phyloP scores from a whole-genome alignment of 2,329 filamentous ascomycete species.

The Aspergillus novofumigatus region DNA sequence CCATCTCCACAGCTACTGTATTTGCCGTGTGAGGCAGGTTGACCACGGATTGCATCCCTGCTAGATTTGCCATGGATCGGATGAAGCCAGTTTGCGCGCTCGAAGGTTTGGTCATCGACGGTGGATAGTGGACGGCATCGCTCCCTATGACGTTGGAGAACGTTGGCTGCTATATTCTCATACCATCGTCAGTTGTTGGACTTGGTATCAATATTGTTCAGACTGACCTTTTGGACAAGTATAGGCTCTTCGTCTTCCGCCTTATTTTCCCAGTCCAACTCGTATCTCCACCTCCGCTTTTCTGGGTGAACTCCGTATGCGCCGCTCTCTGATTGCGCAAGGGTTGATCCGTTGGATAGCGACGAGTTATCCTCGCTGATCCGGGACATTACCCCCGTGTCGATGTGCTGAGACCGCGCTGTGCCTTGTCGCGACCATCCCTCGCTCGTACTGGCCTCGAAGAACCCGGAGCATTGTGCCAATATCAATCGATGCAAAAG shows the following conservation, averaged over 20 bases:
- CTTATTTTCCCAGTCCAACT: conserved; percentile 70
- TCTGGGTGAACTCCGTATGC: conserved; percentile 40
- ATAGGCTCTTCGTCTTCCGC: conserved; percentile 76
- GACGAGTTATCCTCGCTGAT: conserved; percentile 33
- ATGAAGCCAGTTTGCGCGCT: conserved; percentile 68
- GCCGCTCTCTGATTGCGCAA: conserved; percentile 36
- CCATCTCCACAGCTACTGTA: conserved; percentile 56
- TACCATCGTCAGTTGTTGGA: not conserved
- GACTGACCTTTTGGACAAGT: conserved; percentile 73
- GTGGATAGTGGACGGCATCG: conserved; percentile 41
- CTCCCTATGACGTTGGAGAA: conserved; percentile 57
- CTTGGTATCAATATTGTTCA: not conserved
- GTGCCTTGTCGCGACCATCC: conserved; percentile 60
- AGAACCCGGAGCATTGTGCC: conserved; percentile 88
- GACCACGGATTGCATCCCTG: conserved; percentile 51
- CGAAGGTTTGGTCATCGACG: conserved; percentile 60
- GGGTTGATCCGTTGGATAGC: conserved; percentile 33
- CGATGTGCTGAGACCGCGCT: conserved; percentile 45
- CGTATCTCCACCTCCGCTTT: conserved; percentile 75
- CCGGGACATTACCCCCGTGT: conserved; percentile 28
- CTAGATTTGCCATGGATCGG: conserved; percentile 79
- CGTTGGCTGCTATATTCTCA: conserved; percentile 27
- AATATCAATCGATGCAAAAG: conserved; percentile 83
- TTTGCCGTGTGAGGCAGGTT: conserved; percentile 46
- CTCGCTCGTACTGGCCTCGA: conserved; percentile 72